These are phyloP conservation scores for Chytriomyces sp. DNA, from an alignment of 192 early-diverging fungal species.

Conservation along the genomic window DNA sequence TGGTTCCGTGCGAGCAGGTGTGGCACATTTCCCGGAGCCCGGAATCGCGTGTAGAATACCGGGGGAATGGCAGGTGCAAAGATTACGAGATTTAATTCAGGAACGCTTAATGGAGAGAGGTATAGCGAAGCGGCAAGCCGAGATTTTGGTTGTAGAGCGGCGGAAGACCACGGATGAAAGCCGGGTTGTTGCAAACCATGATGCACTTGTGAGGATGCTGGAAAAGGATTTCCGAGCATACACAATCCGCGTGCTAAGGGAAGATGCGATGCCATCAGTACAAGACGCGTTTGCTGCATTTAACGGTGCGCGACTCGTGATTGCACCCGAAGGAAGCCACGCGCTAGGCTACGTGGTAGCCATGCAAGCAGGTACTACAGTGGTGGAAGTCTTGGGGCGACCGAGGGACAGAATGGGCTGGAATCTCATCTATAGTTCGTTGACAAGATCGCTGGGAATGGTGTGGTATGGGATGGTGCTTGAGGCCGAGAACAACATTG, in stretches of 20 bases:
- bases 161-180: too few species aligned
- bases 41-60: background rate
- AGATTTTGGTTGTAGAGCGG: constrained; percentile 8
- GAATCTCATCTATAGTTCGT: background rate
- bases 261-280: background rate
- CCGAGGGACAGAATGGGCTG: background rate
- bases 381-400: constrained; percentile 7
- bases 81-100: background rate
- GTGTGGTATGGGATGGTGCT: constrained; percentile 19
- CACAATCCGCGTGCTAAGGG: background rate
- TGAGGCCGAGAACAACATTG: background rate
- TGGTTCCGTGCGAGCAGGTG: background rate
- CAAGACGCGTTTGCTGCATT: background rate
- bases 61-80: constrained; percentile 9
- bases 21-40: constrained; percentile 13
- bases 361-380: background rate
- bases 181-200: constrained; percentile 5
- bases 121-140: background rate
- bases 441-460: constrained; percentile 3
- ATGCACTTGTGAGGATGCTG: constrained; percentile 8
- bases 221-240: constrained; percentile 9
- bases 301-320: background rate
- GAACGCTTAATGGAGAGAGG: too few species aligned
- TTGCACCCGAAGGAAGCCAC: background rate
- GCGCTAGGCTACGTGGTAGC: constrained; percentile 18